A percentile compares a stretch with the other conserved stretches of the same genome.
phyloP scores from a whole-genome alignment of 352 stramenopile species.

The Globisporangium echinulatum region DNA sequence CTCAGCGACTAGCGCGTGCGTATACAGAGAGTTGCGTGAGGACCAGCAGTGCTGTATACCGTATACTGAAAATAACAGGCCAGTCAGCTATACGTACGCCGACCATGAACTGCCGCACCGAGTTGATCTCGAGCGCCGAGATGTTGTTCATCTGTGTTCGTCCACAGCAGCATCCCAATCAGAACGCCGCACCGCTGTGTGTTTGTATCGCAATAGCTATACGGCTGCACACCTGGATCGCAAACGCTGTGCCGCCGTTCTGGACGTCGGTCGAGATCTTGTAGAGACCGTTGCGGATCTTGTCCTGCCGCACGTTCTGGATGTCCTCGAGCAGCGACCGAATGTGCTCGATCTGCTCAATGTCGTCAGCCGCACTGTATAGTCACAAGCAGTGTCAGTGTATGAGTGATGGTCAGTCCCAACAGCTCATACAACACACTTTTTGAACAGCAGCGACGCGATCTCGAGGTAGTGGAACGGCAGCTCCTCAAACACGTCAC shows the following conservation, averaged over 20 bases:
- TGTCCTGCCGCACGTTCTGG: constrained; percentile 85
- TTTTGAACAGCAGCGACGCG: constrained; percentile 74
- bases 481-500: constrained; percentile 70
- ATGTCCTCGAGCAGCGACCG: constrained; percentile 82
- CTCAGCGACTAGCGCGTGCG: constrained; percentile 41
- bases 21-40: neutral
- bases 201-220: too few relatives aligned
- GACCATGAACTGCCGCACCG: constrained; percentile 84
- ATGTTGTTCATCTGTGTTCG: constrained; percentile 82
- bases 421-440: constrained; percentile 28
- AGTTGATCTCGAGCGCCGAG: constrained; percentile 80
- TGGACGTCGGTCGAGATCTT: constrained; percentile 76
- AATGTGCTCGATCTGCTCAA: constrained; percentile 78
- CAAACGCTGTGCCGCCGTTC: constrained; percentile 59
- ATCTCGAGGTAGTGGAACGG: constrained; percentile 88
- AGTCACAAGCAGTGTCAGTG: neutral
- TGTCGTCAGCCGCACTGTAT: constrained; percentile 68
- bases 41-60: neutral
- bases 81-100: constrained; percentile 28
- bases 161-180: neutral
- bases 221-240: constrained; percentile 37
- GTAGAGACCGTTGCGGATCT: constrained; percentile 85
- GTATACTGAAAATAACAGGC: neutral
- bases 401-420: too few relatives aligned
- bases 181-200: neutral